Percentiles rank a stretch among this genome's conserved stretches.
These are phyloP conservation scores for Bryoerythrophyllum caledonicum DNA, from an alignment of 225 moss, liverwort and hornwort genomes.

Conservation along the genomic window DNA sequence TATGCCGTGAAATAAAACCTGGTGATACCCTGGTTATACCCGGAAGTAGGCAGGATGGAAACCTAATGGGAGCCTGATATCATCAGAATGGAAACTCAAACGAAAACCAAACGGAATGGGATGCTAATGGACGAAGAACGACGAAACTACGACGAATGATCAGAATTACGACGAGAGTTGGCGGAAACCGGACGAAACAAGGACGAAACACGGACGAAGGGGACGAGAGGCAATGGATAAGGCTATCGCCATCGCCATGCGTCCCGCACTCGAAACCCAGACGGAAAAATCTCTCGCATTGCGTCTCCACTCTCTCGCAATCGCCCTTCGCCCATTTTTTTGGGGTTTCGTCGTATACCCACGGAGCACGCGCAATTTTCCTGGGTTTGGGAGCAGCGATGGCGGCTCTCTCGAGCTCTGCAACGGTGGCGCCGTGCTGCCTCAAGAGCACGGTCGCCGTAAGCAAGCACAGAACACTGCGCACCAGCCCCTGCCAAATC, in stretches of 20 bases:
- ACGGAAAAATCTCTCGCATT: slow-evolving; percentile 15
- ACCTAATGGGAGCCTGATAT: neutral
- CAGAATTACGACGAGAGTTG: neutral
- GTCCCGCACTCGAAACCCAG: neutral
- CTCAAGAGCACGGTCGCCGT: slow-evolving; percentile 27
- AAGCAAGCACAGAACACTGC: slow-evolving; percentile 16
- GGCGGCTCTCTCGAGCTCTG: slow-evolving; percentile 47
- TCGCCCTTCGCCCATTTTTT: neutral
- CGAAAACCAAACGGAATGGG: neutral
- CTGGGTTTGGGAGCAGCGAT: slow-evolving; percentile 8
- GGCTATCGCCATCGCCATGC: slow-evolving; percentile 20
- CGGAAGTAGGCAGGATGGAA: neutral
- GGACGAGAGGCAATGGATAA: slow-evolving; percentile 21
- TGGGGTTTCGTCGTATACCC: neutral
- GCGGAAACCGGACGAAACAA: neutral
- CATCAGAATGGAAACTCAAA: neutral
- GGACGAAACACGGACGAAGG: neutral
- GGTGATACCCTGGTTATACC: too few relatives aligned
- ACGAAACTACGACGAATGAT: neutral
- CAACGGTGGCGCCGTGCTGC: slow-evolving; percentile 37
- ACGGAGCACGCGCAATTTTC: too few relatives aligned
- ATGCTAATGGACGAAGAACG: neutral
- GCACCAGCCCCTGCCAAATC: slow-evolving; percentile 35
- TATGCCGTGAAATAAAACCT: too few relatives aligned
- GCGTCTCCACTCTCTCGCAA: neutral